Evolutionary conservation across 805 yeast species (phyloP).

Genomic region (Monosporozyma yasuniensis): DNA sequence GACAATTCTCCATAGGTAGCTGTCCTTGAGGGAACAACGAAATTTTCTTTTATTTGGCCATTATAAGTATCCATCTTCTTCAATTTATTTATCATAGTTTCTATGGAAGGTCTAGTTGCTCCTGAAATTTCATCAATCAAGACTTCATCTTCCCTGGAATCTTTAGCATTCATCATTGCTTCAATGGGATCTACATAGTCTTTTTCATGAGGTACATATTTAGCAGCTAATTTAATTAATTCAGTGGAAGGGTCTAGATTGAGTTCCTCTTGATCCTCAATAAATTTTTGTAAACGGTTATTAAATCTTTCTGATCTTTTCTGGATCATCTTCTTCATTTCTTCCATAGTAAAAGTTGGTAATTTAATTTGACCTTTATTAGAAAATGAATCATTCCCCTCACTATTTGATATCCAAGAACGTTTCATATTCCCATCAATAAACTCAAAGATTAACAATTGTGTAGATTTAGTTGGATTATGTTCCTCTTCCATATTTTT

Average conservation of each 20-base stretch:
- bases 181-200: slow-evolving; percentile 54
- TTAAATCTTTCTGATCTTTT: slow-evolving; percentile 49
- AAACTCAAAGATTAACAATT: slow-evolving; percentile 66
- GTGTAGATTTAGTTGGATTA: slow-evolving; percentile 34
- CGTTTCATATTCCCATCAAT: slow-evolving; percentile 52
- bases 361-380: slow-evolving; percentile 35
- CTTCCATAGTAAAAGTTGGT: slow-evolving; percentile 45
- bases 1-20: slow-evolving; percentile 39
- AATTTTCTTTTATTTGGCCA: slow-evolving; percentile 51
- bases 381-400: slow-evolving; percentile 9
- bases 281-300: slow-evolving; percentile 31
- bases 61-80: slow-evolving; percentile 43
- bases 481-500: slow-evolving; percentile 31
- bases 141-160: slow-evolving; percentile 13
- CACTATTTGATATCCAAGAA: slow-evolving; percentile 38
- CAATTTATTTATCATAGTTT: slow-evolving; percentile 42
- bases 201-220: slow-evolving; percentile 40
- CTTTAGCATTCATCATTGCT: slow-evolving; percentile 37
- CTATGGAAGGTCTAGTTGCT: slow-evolving; percentile 34
- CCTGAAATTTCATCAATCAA: slow-evolving; percentile 21
- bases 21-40: slow-evolving; percentile 38
- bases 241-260: slow-evolving; percentile 35
- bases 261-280: slow-evolving; percentile 22
- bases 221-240: slow-evolving; percentile 32
- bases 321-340: slow-evolving; percentile 51